phyloP scores from a whole-genome alignment of 164 flowering plant genomes.

The Berberis thunbergii region DNA sequence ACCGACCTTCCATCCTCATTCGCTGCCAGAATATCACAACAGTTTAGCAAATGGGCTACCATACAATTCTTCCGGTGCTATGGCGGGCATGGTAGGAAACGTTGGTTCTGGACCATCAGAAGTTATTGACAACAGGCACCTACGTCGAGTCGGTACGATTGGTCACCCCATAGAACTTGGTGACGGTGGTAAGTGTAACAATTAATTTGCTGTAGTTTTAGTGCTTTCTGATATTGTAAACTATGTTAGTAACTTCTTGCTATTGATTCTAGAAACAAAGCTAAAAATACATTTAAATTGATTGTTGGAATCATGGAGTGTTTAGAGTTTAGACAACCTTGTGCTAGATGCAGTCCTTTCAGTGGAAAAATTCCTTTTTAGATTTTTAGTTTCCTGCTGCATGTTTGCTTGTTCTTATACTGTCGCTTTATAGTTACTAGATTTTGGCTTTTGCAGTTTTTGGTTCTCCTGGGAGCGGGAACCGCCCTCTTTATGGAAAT shows the following conservation, averaged over 20 bases:
- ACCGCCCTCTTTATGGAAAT: constrained; percentile 43
- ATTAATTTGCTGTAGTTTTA: not conserved
- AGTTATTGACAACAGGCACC: constrained; percentile 34
- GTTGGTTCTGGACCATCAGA: constrained; percentile 27
- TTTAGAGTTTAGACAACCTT: too few species aligned
- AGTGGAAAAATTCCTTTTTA: too few species aligned
- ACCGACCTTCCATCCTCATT: constrained; percentile 51
- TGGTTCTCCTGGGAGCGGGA: constrained; percentile 55
- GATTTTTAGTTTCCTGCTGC: too few species aligned
- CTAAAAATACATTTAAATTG: too few species aligned
- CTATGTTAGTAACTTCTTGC: too few species aligned
- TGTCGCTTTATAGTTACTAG: too few species aligned
- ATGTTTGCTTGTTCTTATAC: too few species aligned
- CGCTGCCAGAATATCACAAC: constrained; percentile 57
- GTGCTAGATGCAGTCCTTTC: too few species aligned
- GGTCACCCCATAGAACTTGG: constrained; percentile 36
- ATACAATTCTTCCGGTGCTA: constrained; percentile 33
- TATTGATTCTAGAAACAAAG: too few species aligned
- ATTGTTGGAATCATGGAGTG: too few species aligned
- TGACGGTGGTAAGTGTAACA: constrained; percentile 38
- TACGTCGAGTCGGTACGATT: constrained; percentile 31
- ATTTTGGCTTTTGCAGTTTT: constrained; percentile 22
- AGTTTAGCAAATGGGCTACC: constrained; percentile 32
- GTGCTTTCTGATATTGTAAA: not conserved
- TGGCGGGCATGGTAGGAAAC: constrained; percentile 17